Conservation (phyloP, 305 asterid species). For the Coffea humblotiana region DNA sequence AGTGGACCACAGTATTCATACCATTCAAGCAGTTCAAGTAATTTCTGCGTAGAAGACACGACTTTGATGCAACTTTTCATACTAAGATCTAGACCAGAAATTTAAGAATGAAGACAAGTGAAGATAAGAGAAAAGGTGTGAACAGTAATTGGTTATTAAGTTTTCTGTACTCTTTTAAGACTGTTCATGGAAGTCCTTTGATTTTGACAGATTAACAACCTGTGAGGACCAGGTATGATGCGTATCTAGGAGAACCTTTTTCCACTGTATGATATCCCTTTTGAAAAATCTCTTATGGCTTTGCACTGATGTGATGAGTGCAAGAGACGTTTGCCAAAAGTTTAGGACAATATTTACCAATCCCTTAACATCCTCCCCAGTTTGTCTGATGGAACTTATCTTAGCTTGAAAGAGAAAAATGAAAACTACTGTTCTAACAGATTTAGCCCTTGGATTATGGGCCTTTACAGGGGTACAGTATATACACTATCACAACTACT, state of each 20-base stretch:
- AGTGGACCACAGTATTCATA: slow-evolving; percentile 16
- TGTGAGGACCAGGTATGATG: not conserved
- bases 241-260: not conserved
- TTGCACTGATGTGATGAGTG: not conserved
- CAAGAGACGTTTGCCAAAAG: not conserved
- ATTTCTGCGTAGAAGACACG: not conserved
- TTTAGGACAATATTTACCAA: no score
- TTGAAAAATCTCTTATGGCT: not conserved
- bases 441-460: no score
- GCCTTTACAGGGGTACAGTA: no score
- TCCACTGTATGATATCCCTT: not conserved
- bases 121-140: not conserved
- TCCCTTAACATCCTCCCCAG: not conserved
- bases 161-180: not conserved
- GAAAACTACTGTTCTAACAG: no score
- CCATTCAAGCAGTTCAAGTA: not conserved
- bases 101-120: not conserved
- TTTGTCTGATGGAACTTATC: not conserved
- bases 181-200: not conserved
- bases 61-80: not conserved
- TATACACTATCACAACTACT: no score
- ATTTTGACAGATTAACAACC: not conserved
- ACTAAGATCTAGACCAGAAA: not conserved
- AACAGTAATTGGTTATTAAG: not conserved
- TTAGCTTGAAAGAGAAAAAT: no score